Conservation (phyloP, 257 asterid species). For the Lycium barbarum region DNA sequence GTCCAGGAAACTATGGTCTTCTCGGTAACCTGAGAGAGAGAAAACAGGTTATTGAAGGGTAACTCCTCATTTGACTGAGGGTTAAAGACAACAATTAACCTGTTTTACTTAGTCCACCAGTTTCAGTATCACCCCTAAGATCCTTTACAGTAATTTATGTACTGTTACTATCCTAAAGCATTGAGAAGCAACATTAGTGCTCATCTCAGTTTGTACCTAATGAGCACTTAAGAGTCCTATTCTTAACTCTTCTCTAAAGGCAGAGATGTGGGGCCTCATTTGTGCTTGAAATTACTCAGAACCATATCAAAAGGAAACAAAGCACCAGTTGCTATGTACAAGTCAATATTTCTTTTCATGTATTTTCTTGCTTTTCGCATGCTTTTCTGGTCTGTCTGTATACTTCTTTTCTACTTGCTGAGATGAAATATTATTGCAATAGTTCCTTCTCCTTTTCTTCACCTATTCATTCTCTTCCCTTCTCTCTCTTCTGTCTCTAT, state of each 20-base stretch:
- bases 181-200: not conserved
- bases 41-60: not conserved
- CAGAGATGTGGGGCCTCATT: not conserved
- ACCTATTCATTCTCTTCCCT: constrained; percentile 79
- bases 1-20: constrained; percentile 18
- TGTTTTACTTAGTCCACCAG: not conserved
- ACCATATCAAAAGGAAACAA: not conserved
- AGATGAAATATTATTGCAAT: constrained; percentile 14
- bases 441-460: constrained; percentile 48
- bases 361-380: not conserved
- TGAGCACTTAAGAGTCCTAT: not conserved
- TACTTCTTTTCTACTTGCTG: constrained; percentile 7
- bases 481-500: constrained; percentile 75
- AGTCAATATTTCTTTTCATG: constrained; percentile 6
- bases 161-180: constrained; percentile 9
- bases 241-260: not conserved
- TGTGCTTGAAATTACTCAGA: constrained; percentile 17
- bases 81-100: not conserved
- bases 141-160: constrained; percentile 12
- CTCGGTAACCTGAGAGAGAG: constrained; percentile 4
- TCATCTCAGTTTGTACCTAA: constrained; percentile 6
- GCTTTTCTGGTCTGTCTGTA: not conserved
- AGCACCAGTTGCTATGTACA: not conserved
- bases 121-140: not conserved
- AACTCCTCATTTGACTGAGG: not conserved